A percentile compares a stretch with the other conserved stretches of the same genome.
Evolutionary conservation across 1,284 basidiomycete genomes (phyloP).

Genomic region (Vanrija pseudolonga): DNA sequence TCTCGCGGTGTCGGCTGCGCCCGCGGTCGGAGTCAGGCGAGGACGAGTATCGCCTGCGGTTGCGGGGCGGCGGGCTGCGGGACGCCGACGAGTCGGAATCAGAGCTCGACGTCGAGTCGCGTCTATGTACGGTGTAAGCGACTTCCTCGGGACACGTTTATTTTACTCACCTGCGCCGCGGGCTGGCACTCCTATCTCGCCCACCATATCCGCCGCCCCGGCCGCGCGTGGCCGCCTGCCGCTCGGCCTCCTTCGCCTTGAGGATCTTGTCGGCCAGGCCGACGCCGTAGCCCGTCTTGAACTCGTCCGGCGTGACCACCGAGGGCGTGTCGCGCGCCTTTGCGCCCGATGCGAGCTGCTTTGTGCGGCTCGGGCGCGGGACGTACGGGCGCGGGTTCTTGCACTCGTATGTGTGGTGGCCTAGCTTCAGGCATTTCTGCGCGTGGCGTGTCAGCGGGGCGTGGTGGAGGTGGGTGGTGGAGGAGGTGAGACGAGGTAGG

Average conservation of each 20-base stretch:
- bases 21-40: constrained; percentile 1
- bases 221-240: constrained; percentile 7
- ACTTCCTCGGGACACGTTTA: no score
- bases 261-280: constrained; percentile 48
- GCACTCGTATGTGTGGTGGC: constrained; percentile 50
- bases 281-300: constrained; percentile 28
- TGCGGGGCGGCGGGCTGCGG: no score
- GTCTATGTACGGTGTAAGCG: no score
- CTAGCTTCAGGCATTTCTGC: constrained; percentile 45
- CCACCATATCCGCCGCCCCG: neutral
- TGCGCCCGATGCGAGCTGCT: constrained; percentile 24
- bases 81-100: no score
- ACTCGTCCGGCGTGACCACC: constrained; percentile 49
- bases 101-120: no score
- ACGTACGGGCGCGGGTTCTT: constrained; percentile 41
- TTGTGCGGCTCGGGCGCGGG: constrained; percentile 40
- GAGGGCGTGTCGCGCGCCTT: constrained; percentile 30
- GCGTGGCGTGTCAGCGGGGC: neutral
- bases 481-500: neutral
- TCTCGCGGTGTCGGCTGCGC: neutral
- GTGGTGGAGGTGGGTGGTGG: neutral
- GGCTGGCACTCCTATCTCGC: neutral
- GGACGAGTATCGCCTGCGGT: constrained; percentile 4
- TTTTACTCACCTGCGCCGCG: neutral
- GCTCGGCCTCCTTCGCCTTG: constrained; percentile 42